Percentiles rank a stretch among this genome's conserved stretches.
phyloP scores from a whole-genome alignment of 2,329 filamentous ascomycete genomes.

The Blumeria hordei region DNA sequence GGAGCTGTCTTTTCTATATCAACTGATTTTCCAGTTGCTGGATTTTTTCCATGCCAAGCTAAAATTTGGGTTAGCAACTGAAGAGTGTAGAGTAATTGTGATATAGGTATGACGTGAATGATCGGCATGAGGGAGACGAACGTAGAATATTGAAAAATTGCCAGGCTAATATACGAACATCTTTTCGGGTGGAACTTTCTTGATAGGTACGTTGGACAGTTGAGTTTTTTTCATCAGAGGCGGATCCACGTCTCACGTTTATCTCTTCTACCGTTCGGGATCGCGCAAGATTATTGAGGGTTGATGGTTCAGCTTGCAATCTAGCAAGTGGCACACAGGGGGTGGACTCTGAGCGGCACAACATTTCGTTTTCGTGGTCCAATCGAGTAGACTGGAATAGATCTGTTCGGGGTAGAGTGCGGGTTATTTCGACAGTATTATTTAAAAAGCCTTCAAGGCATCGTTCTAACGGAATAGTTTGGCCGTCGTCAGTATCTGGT shows the following conservation, averaged over 20 bases:
- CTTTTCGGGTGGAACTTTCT: slow-evolving; percentile 30
- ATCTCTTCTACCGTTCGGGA: slow-evolving; percentile 2
- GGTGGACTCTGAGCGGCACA: background rate
- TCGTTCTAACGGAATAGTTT: slow-evolving; percentile 59
- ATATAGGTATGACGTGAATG: no score
- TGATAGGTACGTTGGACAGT: slow-evolving; percentile 10
- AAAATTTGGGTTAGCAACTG: slow-evolving; percentile 15
- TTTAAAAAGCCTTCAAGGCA: slow-evolving; percentile 93
- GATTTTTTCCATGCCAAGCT: slow-evolving; percentile 60
- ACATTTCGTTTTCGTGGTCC: background rate
- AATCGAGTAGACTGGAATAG: slow-evolving; percentile 20
- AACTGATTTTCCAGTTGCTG: background rate
- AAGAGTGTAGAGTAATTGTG: background rate
- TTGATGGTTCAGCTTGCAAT: background rate
- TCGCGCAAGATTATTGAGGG: background rate
- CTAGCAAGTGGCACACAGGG: background rate
- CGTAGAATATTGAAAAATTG: slow-evolving; percentile 88
- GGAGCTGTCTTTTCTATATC: slow-evolving; percentile 34
- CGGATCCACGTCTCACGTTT: slow-evolving; percentile 2
- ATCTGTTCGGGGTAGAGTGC: slow-evolving; percentile 40
- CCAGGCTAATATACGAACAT: slow-evolving; percentile 89
- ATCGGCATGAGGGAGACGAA: slow-evolving; percentile 22
- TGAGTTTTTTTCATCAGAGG: slow-evolving; percentile 18
- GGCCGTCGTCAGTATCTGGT: slow-evolving; percentile 42
- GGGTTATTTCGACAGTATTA: slow-evolving; percentile 56